Evolutionary conservation across 2,329 filamentous ascomycete genomes (phyloP), one percentile per base, ranked within the genome.

Genomic region (Xylogone sp.): DNA sequence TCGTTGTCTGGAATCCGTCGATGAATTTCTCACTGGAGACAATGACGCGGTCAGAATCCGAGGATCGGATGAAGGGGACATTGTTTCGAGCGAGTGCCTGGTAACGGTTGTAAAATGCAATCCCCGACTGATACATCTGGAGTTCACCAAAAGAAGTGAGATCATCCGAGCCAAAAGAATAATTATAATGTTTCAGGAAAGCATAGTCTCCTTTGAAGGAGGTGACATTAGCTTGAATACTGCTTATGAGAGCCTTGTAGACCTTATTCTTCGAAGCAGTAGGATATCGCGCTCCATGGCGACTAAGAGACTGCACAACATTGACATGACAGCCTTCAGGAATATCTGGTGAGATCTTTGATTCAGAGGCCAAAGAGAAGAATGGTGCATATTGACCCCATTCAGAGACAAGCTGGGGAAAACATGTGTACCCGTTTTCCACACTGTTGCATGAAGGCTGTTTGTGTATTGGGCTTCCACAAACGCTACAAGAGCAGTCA

Each of bases 341-440:
- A 1, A 86, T 18, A 19, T 69, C 1, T 75, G 71, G 2, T 77
- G 80, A 73, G 46, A 88, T 78, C 2, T 80, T 73, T 46, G 88
- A 78, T 3, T 79, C 72, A 1, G 85, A 88, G 8, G 83, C 77
- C 1, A 90, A 83, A 1, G 84, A 79, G 69, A 88, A 95, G 71
- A 82, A 92, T 2, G 90, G 88, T 18, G 88, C 86, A 68, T 96
- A 95, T 65, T 91, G 88, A 52, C 90, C 90, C 88, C 89, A 94
- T 49, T 34, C 20, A 43, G 50, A 46, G 16, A 46, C 50, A 19
- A 52, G 50, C 21, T 52, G 21, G 13, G 22, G 29, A 19, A 31
- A 21, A 45, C 50, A 52, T 49, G 50, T 46, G 19, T 52, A 52
- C 19, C 50, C 50, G 44, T 34, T 50, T 42, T 50, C 43, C 3